These are phyloP conservation scores for Croton setiger DNA, from an alignment of 441 rosid genomes.

Conservation along the genomic window DNA sequence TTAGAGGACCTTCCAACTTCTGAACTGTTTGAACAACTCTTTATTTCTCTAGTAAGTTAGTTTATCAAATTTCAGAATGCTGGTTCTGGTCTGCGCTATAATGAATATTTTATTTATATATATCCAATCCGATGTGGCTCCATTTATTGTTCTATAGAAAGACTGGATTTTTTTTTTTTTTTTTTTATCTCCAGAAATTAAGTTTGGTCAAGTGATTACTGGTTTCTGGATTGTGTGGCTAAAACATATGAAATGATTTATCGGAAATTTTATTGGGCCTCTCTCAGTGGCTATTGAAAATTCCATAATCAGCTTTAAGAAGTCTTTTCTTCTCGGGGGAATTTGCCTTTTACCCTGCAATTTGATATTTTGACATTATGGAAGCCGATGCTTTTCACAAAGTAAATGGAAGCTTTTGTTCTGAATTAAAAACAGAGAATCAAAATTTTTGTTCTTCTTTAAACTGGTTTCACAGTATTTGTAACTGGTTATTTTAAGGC, in stretches of 20 bases:
- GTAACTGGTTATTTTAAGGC: neutral
- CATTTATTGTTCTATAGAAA: constrained; percentile 1
- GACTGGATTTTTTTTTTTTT: neutral
- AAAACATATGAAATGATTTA: neutral
- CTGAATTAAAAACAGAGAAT: too few relatives aligned
- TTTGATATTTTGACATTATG: neutral
- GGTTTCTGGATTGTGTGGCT: neutral
- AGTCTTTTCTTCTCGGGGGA: neutral
- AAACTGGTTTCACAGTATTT: neutral
- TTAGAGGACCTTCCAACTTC: constrained; percentile 72
- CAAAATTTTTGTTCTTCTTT: neutral
- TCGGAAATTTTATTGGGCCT: neutral
- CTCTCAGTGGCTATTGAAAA: neutral
- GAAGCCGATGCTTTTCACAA: neutral
- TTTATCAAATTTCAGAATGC: neutral
- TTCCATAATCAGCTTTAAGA: neutral
- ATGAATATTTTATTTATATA: constrained; percentile 1
- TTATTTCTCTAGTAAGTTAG: constrained; percentile 72
- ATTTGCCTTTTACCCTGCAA: neutral
- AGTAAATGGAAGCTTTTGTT: neutral
- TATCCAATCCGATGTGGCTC: neutral
- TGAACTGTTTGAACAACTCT: constrained; percentile 77
- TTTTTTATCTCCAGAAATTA: neutral
- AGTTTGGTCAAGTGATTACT: neutral
- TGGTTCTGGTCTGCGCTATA: neutral